Base-by-base conservation (phyloP, 257 asterid species). In the Scutellaria minor region DNA sequence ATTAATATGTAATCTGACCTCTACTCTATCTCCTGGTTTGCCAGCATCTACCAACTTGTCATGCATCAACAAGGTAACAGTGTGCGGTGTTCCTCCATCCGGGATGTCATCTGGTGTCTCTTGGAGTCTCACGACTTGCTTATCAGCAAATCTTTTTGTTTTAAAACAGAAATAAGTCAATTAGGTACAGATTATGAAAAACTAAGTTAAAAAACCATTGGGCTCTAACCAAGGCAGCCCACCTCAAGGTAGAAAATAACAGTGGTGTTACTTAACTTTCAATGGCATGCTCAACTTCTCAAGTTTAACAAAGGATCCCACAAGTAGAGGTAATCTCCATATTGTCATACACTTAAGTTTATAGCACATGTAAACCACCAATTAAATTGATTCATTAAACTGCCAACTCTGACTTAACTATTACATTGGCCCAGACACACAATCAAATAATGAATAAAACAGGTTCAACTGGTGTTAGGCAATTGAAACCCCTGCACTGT, bases 31-130 rank as follows among this genome's bases (percentile, higher is more conserved):
- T 64, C 99, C 99, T 4, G 99, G 99, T 84, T 90, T 95, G 78
- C 99, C 98, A 60, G 88, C 83, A 87, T 92, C 99, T 41, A 95
- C 98, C 62, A 95, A 76, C 85, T 86, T 95, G 84, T 95, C 98
- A 54, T 95, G 98, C 99, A 95, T 87, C 87, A 95, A 80, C 87
- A 95, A 83, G 84, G 98, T 92, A 72, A 95, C 99, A 0, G 98
- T 95, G 81, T 95, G 98, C 60, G 99, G 99, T 31, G 99, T 95
- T 59, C 99, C 99, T 69, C 99, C 99, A 66, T 95, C 99, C 0
- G 97, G 99, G 66, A 95, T 95, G 74, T 95, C 97, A 82, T 95
- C 96, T 15, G 98, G 99, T 24, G 96, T 95, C 80, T 95, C 99
- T 84, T 95, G 99, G 73, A 95, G 87, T 79, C 96, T 92, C 84